phyloP scores from a whole-genome alignment of 441 rosid genomes.

The Raphanus hybrid region DNA sequence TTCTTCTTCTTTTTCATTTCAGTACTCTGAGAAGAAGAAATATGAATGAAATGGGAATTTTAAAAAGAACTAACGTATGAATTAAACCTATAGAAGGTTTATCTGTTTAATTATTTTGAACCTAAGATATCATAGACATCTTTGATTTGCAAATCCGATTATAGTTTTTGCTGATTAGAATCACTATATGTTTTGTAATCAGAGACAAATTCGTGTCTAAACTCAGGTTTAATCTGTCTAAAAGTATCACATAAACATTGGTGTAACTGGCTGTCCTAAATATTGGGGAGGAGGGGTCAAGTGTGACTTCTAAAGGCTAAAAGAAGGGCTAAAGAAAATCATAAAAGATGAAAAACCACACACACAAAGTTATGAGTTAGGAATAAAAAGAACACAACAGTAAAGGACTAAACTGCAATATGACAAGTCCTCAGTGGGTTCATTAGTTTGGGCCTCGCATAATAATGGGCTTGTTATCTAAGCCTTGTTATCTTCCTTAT shows the following conservation, averaged over 20 bases:
- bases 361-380: background rate
- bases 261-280: too few species aligned
- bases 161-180: background rate
- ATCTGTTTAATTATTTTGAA: background rate
- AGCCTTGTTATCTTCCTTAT: too few species aligned
- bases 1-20: too few species aligned
- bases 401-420: background rate
- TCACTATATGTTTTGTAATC: background rate
- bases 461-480: background rate
- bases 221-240: background rate
- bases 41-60: too few species aligned
- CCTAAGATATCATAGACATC: background rate
- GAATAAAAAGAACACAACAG: background rate
- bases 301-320: conserved; percentile 14
- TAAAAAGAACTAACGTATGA: background rate
- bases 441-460: background rate
- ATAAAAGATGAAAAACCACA: background rate
- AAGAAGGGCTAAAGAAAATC: background rate
- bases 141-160: background rate
- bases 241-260: background rate
- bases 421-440: background rate
- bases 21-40: too few species aligned
- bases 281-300: conserved; percentile 16
- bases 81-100: background rate
- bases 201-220: background rate